Percentiles rank a stretch among this genome's conserved stretches.
Evolutionary conservation across 2,329 filamentous ascomycete genomes (phyloP).

Genomic region (Cladorrhinum sp.): DNA sequence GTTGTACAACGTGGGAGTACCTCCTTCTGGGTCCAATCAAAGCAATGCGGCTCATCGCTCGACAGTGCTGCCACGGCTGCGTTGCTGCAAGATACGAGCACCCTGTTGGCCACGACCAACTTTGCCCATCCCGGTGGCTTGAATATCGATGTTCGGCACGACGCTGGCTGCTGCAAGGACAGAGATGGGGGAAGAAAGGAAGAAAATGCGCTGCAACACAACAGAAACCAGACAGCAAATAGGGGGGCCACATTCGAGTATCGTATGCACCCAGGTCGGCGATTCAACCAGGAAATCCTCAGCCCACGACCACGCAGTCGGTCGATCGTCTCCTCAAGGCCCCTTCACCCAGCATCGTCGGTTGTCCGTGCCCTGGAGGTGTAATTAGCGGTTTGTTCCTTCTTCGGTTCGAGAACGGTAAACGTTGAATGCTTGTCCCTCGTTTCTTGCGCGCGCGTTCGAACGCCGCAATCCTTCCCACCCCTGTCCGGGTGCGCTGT

Average conservation of each 20-base stretch:
- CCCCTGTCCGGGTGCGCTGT: neutral
- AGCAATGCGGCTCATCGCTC: slow-evolving; percentile 2
- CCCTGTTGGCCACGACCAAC: neutral
- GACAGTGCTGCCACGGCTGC: neutral
- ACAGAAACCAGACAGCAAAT: neutral
- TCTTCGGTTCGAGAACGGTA: slow-evolving; percentile 7
- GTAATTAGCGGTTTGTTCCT: slow-evolving; percentile 15
- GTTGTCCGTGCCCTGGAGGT: slow-evolving; percentile 6
- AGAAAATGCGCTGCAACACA: neutral
- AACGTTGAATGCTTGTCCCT: slow-evolving; percentile 10
- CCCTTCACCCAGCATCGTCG: slow-evolving; percentile 4
- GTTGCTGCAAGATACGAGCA: slow-evolving; percentile 2
- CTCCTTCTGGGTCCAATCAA: slow-evolving; percentile 20
- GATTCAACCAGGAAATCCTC: slow-evolving; percentile 6
- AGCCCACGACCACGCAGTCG: neutral
- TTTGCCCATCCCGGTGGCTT: neutral
- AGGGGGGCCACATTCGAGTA: neutral
- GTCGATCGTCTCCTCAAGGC: neutral
- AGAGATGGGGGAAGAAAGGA: too few relatives aligned
- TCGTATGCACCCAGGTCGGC: neutral
- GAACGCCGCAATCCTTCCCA: slow-evolving; percentile 10
- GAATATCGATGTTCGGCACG: neutral
- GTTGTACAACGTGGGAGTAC: slow-evolving; percentile 12
- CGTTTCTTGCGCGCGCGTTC: slow-evolving; percentile 11
- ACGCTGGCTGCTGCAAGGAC: neutral